Base-by-base conservation (phyloP, 495 filamentous ascomycete species). In the Letharia lupina region DNA sequence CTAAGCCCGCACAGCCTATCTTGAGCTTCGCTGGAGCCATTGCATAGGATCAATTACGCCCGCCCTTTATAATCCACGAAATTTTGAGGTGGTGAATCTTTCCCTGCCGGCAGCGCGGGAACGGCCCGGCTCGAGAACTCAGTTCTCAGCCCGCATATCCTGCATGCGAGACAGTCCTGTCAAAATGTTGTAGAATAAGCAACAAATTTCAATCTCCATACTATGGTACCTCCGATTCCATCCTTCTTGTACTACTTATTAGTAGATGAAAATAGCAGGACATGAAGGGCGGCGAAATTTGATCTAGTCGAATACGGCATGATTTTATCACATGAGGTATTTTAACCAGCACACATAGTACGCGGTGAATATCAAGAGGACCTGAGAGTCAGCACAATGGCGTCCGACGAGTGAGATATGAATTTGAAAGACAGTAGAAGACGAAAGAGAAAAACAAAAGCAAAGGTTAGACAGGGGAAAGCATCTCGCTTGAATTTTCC, bases 1-100 rank as follows among this genome's bases (percentile, higher is more conserved):
- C 83, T 58, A 85, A 79, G 66, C 83, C 83, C 50, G 80, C 80
- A 64, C 78, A 78, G 66, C 75, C 82, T 63, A 84, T 75, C 60
- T 77, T 76, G 60, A 84, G 73, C 69, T 74, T 81, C 52, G 70
- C 68, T 40, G 72, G 73, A 52, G 79, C 69, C 79, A 83, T 83
- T 60, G 15, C 35, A 60, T n/a, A 60, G 20, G 40, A 5, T 13
- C 4, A 31, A 31, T 4, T 12, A 52, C 3, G 48, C 23, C 23
- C 11, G 5, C 10, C 13, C n/a, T 12, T 28, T 9, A 11, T 16
- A 31, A 52, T 31, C 4, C 48, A 23, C 48, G n/a, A 52, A 31
- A 28, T 28, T 52, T 52, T 23, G 47, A n/a, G 20, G 18, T 1
- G 8, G 7, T 23, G 47, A 23, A 48, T 48, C 3, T 23, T 50